Conservation (phyloP, 768 basidiomycete genomes). For the Podaxis pistillaris region DNA sequence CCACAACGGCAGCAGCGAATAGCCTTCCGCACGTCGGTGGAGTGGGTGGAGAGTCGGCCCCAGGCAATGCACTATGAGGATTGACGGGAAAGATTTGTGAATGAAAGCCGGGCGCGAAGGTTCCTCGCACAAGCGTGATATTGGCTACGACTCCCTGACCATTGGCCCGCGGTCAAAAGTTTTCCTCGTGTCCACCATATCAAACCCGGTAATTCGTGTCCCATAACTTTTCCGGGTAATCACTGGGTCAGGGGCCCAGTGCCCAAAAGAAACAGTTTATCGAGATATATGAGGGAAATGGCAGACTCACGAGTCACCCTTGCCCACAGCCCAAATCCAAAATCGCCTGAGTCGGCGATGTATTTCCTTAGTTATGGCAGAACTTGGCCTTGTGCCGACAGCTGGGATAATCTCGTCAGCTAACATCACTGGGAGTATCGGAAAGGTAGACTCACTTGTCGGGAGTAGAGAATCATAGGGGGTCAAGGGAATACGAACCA, state of each 20-base stretch:
- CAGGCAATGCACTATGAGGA: too few relatives aligned
- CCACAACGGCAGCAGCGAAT: too few relatives aligned
- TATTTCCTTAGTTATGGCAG: constrained; percentile 46
- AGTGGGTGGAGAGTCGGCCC: too few relatives aligned
- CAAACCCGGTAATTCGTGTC: constrained; percentile 59
- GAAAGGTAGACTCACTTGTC: constrained; percentile 47
- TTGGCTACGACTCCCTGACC: constrained; percentile 34
- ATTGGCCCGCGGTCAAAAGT: constrained; percentile 32
- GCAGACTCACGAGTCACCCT: constrained; percentile 33
- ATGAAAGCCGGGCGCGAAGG: too few relatives aligned
- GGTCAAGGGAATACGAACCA: constrained; percentile 25
- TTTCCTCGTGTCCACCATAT: constrained; percentile 47
- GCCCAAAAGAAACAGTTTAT: constrained; percentile 16
- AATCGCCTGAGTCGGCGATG: constrained; percentile 44
- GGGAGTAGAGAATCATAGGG: constrained; percentile 54
- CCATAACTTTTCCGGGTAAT: constrained; percentile 52
- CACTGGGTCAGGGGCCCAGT: constrained; percentile 67
- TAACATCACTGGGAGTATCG: background rate
- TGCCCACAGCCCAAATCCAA: constrained; percentile 76
- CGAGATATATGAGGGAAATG: background rate
- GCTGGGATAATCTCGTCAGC: constrained; percentile 32
- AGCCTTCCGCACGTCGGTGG: too few relatives aligned
- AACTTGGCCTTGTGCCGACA: constrained; percentile 54
- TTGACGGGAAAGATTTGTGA: too few relatives aligned
- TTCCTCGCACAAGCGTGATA: constrained; percentile 54